phyloP scores from a whole-genome alignment of 805 yeast genomes.

The Ogataea angusta region DNA sequence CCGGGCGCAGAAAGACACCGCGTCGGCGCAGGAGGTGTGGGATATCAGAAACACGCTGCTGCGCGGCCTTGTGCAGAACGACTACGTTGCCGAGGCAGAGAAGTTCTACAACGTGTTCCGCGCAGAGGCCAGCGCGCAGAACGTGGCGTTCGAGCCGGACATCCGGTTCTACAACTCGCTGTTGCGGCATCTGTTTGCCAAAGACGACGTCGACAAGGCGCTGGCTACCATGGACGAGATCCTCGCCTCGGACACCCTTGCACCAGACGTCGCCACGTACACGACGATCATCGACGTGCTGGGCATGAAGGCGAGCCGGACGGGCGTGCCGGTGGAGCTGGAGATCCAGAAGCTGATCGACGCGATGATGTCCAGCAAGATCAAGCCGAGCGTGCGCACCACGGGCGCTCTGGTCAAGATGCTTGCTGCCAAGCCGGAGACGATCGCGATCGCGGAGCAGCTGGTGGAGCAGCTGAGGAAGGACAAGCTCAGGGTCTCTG shows the following conservation, averaged over 20 bases:
- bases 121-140: slow-evolving; percentile 28
- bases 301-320: slow-evolving; percentile 46
- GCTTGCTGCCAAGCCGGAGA: slow-evolving; percentile 44
- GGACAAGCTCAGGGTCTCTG: slow-evolving; percentile 31
- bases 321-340: slow-evolving; percentile 36
- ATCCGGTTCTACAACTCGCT: slow-evolving; percentile 51
- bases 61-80: slow-evolving; percentile 41
- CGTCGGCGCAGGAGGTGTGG: slow-evolving; percentile 34
- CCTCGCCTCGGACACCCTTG: slow-evolving; percentile 30
- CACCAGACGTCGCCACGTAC: slow-evolving; percentile 62
- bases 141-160: slow-evolving; percentile 37
- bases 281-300: slow-evolving; percentile 54
- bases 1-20: slow-evolving; percentile 32
- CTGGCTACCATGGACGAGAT: slow-evolving; percentile 48
- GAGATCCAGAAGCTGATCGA: slow-evolving; percentile 29
- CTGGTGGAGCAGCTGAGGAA: slow-evolving; percentile 42
- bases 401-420: slow-evolving; percentile 52
- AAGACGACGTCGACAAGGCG: slow-evolving; percentile 42
- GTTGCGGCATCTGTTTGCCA: slow-evolving; percentile 40
- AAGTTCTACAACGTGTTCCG: slow-evolving; percentile 26
- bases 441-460: slow-evolving; percentile 49
- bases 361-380: slow-evolving; percentile 36
- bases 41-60: slow-evolving; percentile 44
- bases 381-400: slow-evolving; percentile 43
- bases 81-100: slow-evolving; percentile 41